These are phyloP conservation scores for Thecaphora thlaspeos DNA, from an alignment of 1,284 basidiomycete species.

Conservation along the genomic window DNA sequence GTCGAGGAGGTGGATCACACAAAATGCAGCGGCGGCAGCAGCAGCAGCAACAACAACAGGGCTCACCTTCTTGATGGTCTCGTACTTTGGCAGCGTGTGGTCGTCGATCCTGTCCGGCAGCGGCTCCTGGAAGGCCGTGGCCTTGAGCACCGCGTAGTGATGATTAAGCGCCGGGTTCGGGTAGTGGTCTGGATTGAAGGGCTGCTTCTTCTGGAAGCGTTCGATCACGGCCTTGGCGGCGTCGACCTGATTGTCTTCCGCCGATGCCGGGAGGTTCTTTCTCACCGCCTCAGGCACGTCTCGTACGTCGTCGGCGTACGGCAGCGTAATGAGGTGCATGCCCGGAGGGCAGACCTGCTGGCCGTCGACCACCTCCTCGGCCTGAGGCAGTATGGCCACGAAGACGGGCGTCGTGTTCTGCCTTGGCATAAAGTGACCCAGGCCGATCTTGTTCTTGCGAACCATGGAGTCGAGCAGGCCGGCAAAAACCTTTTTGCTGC, in stretches of 20 bases:
- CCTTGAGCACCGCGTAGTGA: constrained; percentile 86
- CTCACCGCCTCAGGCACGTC: constrained; percentile 63
- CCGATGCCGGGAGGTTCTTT: constrained; percentile 32
- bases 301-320: constrained; percentile 91
- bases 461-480: constrained; percentile 82
- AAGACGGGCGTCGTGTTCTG: constrained; percentile 75
- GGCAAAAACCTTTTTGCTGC: constrained; percentile 85
- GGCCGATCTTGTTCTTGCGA: constrained; percentile 76
- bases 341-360: constrained; percentile 79
- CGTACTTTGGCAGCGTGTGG: constrained; percentile 73
- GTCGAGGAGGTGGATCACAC: too few relatives aligned
- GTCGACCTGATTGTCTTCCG: constrained; percentile 62
- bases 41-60: too few relatives aligned
- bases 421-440: constrained; percentile 72
- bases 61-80: constrained; percentile 74
- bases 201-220: constrained; percentile 73
- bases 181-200: constrained; percentile 82
- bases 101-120: constrained; percentile 67
- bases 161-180: constrained; percentile 84
- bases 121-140: constrained; percentile 79
- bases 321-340: constrained; percentile 85
- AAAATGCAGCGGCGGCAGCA: too few relatives aligned
- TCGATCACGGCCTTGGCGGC: constrained; percentile 74
- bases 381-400: constrained; percentile 74
- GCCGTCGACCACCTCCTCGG: constrained; percentile 73